These are phyloP conservation scores for Colletotrichum simmondsii DNA, from an alignment of 2,329 filamentous ascomycete species.

Conservation along the genomic window DNA sequence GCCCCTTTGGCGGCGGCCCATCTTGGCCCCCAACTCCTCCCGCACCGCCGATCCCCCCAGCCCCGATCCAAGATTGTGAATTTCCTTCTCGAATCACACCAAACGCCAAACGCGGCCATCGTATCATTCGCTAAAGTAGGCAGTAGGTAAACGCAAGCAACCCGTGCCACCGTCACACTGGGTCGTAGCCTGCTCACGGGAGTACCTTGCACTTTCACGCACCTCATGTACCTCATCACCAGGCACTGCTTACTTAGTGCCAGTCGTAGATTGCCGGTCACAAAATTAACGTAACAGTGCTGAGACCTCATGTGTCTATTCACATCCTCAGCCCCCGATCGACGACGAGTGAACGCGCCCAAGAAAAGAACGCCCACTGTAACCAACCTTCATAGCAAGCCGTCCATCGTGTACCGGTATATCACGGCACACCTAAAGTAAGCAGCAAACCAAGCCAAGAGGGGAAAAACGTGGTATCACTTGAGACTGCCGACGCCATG, in stretches of 20 bases:
- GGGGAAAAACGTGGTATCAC: constrained; percentile 6
- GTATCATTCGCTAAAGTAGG: not conserved
- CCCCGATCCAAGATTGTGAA: constrained; percentile 7
- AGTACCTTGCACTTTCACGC: constrained; percentile 16
- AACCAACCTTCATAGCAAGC: not conserved
- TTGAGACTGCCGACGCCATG: constrained; percentile 11
- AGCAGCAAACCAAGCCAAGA: not conserved
- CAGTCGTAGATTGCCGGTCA: not conserved
- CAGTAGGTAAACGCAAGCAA: not conserved
- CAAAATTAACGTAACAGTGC: not conserved
- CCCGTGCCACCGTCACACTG: constrained; percentile 9
- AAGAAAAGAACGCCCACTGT: not conserved
- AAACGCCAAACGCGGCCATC: not conserved
- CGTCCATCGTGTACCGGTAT: too few relatives aligned
- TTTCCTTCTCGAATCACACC: not conserved
- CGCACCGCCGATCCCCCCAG: not conserved
- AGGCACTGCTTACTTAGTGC: too few relatives aligned
- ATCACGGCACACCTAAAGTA: not conserved
- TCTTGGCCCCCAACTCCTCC: constrained; percentile 18
- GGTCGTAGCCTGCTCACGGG: not conserved
- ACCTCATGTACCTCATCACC: not conserved
- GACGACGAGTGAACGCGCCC: not conserved
- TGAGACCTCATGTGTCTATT: not conserved
- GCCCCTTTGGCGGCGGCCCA: not conserved
- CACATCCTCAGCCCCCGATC: not conserved